A percentile compares a stretch with the other conserved stretches of the same genome.
Conservation (phyloP, 129 eudicot genomes). For the Flaveria trinervia region DNA sequence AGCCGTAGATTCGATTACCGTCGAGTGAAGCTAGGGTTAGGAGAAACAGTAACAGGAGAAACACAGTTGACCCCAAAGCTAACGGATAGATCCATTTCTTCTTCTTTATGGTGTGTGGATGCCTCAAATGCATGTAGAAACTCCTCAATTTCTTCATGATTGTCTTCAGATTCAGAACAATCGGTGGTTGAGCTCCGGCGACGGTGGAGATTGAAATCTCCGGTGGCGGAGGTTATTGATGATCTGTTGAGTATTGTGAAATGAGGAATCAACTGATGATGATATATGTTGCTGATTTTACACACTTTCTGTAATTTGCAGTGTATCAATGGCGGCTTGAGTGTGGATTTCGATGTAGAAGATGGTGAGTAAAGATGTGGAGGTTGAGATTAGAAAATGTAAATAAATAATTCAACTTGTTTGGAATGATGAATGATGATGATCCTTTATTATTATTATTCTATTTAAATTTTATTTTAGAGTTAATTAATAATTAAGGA, state of each 20-base stretch:
- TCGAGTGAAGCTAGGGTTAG: conserved; percentile 43
- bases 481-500: too few species aligned
- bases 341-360: conserved; percentile 23
- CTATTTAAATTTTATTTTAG: too few species aligned
- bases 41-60: conserved; percentile 43
- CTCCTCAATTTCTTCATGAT: conserved; percentile 47
- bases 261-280: conserved; percentile 14
- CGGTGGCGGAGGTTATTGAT: background rate
- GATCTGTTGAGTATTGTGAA: conserved; percentile 17
- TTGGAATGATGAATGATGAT: background rate
- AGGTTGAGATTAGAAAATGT: conserved; percentile 8
- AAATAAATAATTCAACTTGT: background rate
- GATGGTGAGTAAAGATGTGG: conserved; percentile 23
- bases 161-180: background rate
- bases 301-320: background rate
- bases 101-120: conserved; percentile 32
- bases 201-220: conserved; percentile 3
- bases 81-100: conserved; percentile 55
- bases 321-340: conserved; percentile 27
- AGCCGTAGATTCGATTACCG: conserved; percentile 33
- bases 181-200: background rate
- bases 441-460: background rate
- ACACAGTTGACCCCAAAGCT: conserved; percentile 42
- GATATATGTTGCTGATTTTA: background rate
- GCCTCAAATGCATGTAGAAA: conserved; percentile 38